Base-by-base conservation (phyloP, 345 rosid species). In the Boechera retrofracta region DNA sequence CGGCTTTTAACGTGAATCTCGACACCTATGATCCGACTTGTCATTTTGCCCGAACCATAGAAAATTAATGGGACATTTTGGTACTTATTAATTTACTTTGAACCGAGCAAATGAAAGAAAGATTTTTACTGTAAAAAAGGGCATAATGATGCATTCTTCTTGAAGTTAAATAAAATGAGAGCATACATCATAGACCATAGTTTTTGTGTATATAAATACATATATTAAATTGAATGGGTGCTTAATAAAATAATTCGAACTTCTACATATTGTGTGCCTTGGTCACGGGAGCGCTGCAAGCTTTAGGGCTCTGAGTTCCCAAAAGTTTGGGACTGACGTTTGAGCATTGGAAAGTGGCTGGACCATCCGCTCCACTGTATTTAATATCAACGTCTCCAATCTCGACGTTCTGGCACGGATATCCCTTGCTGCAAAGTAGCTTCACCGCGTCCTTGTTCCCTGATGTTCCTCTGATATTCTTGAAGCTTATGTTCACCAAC, bases 391-490 rank as follows among this genome's bases (percentile, higher is more conserved):
- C 78, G 73, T 85, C 73, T 15, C 79, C 64, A 13, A 86, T 31
- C 65, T 80, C 79, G 0, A 87, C 86, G n/a, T 74, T 69, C 70
- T 82, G 35, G 67, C 86, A 86, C 0, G 89, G 88, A 4, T 72
- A 6, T 1, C 85, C 84, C 32, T 54, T 77, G 78, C 89, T 85
- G 61, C 92, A 89, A 13, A 55, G 33, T 11, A 89, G 72, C 78
- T 72, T 87, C 56, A 86, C 85, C 0, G 84, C 88, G 4, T 80
- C 63, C 51, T 57, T 67, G 54, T 87, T 78, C 7, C 82, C 53
- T 0, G 95, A 81, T 2, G 87, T 88, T 42, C 95, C 90, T 51
- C 73, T 47, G 24, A 89, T 80, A 0, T 70, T 64, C 51, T 62
- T 77, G 75, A 61, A 76, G 64, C 70, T 52, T 41, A 76, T 69